Base-by-base conservation (phyloP, 768 basidiomycete genomes). In the Phlebiopsis flavidoalba region DNA sequence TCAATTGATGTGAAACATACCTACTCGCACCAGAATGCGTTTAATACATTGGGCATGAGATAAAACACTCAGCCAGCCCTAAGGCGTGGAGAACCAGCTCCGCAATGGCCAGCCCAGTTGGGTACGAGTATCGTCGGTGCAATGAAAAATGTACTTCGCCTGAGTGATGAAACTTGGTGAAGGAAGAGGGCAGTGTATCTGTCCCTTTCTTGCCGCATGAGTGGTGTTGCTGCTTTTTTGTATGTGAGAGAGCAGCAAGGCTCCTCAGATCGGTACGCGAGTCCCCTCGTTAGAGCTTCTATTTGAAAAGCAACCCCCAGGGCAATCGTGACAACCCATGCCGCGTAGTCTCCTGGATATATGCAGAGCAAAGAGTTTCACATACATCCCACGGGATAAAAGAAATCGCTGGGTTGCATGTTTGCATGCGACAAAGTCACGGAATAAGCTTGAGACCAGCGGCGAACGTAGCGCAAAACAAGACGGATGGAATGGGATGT, bases 281-380 rank as follows among this genome's bases (percentile, higher is more conserved):
- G 62, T 40, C 71, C 74, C 14, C 59, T 66, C 10, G 71, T 61
- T 1, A 78, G 57, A 0, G 76, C 72, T 61, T 84, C 80, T 31
- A 86, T 69, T 67, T 88, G 85, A 64, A 84, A 87, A 0, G 83
- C 79, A 24, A 87, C 73, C 49, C 61, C 81, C 80, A 86, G 10
- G 75, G 66, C 17, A 83, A 65, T 19, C 37, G 43, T 17, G 50
- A n/a, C 60, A 48, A 81, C 65, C 70, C 75, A 76, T 3, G 8
- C 24, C 14, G 70, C 59, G 22, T 79, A 70, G 64, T 48, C 7
- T 66, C 61, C 52, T 80, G 61, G 1, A 70, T 71, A 14, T 21
- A 26, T 8, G 61, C n/a, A n/a, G 33, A 10, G 82, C 78, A 65
- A 84, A 87, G 15, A 83, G 73, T 4, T n/a, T 62, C 66, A 36